phyloP scores from a whole-genome alignment of 768 basidiomycete genomes.

The Coprinopsis strossmayeri region DNA sequence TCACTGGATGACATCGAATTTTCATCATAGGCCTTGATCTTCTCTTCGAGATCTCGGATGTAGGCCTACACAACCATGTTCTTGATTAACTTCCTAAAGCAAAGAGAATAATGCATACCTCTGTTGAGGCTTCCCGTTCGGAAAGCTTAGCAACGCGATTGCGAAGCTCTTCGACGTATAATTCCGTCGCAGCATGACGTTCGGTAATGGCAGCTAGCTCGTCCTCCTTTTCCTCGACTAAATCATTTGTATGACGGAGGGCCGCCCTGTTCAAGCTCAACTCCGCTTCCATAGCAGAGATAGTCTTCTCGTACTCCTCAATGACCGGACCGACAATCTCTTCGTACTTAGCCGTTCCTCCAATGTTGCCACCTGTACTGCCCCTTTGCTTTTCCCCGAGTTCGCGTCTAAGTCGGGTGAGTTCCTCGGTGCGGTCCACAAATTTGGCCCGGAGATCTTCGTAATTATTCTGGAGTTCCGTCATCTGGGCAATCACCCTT shows the following conservation, averaged over 20 bases:
- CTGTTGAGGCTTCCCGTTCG: slow-evolving; percentile 87
- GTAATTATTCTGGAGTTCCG: slow-evolving; percentile 80
- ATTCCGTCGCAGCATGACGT: slow-evolving; percentile 70
- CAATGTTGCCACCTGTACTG: slow-evolving; percentile 52
- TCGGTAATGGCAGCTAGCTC: slow-evolving; percentile 61
- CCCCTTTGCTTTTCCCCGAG: slow-evolving; percentile 67
- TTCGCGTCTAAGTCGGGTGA: slow-evolving; percentile 72
- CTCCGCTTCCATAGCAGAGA: slow-evolving; percentile 90
- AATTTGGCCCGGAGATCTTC: slow-evolving; percentile 79
- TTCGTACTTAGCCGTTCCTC: slow-evolving; percentile 75
- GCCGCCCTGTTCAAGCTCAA: slow-evolving; percentile 83
- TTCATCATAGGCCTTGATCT: slow-evolving; percentile 82
- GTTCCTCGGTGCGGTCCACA: slow-evolving; percentile 84
- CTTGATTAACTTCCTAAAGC: slow-evolving; percentile 11
- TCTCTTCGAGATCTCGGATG: slow-evolving; percentile 88
- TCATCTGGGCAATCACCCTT: slow-evolving; percentile 74
- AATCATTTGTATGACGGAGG: slow-evolving; percentile 83
- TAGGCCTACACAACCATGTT: slow-evolving; percentile 55
- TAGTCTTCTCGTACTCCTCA: slow-evolving; percentile 98
- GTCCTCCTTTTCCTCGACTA: slow-evolving; percentile 88
- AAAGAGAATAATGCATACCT: slow-evolving; percentile 44
- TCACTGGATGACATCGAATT: slow-evolving; percentile 68
- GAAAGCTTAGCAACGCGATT: slow-evolving; percentile 71
- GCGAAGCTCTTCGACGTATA: slow-evolving; percentile 84
- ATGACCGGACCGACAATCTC: slow-evolving; percentile 97